Conservation (phyloP, 163 green algal genomes). For the Volvox carteri region DNA sequence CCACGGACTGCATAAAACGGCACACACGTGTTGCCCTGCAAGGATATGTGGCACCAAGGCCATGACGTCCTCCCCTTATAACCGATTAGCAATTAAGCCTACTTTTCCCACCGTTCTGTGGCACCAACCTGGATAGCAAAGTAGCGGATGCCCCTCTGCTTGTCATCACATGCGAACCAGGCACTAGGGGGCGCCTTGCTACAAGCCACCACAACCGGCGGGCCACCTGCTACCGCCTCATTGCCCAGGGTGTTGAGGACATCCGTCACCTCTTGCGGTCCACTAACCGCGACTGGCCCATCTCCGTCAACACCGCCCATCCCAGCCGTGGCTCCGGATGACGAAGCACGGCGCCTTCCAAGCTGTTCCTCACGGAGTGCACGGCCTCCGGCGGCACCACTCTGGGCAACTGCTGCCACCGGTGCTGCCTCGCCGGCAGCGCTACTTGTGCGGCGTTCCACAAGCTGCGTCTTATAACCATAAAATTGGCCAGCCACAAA, state of each 20-base stretch:
- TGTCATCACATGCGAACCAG: constrained; percentile 91
- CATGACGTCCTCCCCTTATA: no score
- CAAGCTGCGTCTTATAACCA: constrained; percentile 47
- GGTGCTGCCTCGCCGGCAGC: not conserved
- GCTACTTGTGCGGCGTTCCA: constrained; percentile 14
- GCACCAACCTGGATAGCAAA: constrained; percentile 87
- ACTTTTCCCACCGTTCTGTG: no score
- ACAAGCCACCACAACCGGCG: constrained; percentile 49
- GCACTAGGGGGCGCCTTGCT: constrained; percentile 46
- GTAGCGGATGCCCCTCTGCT: constrained; percentile 78
- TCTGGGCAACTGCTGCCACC: not conserved
- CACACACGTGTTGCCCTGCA: no score
- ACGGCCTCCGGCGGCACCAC: constrained; percentile 38
- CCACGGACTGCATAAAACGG: no score
- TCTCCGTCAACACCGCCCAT: not conserved
- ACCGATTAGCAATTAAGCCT: no score
- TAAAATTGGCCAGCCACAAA: constrained; percentile 43
- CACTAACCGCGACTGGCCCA: not conserved
- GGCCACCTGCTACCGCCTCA: not conserved
- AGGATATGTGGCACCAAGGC: no score
- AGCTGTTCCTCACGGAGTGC: constrained; percentile 28
- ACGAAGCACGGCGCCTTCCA: not conserved
- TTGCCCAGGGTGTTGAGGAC: not conserved
- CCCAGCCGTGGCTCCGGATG: not conserved
- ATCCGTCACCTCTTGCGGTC: not conserved